Evolutionary conservation across 768 basidiomycete genomes (phyloP).

Genomic region (Trametes maxima): DNA sequence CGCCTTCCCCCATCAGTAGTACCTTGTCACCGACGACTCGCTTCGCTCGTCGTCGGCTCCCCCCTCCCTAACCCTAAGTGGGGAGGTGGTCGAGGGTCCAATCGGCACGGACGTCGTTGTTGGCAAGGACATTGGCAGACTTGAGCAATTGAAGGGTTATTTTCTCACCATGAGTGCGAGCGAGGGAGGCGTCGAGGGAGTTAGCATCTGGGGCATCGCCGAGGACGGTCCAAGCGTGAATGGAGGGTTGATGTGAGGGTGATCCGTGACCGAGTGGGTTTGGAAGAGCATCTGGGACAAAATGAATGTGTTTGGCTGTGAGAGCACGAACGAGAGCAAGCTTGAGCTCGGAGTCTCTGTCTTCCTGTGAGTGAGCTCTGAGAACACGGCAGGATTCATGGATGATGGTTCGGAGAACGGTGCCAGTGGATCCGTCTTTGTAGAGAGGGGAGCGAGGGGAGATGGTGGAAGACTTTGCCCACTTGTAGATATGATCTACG

Average conservation of each 20-base stretch:
- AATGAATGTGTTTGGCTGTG: not conserved
- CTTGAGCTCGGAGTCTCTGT: not conserved
- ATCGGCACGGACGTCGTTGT: not conserved
- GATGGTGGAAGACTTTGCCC: not conserved
- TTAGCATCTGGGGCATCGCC: not conserved
- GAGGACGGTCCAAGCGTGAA: not conserved
- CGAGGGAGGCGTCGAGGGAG: not conserved
- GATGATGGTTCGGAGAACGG: not conserved
- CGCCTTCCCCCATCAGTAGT: not conserved
- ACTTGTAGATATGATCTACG: not conserved
- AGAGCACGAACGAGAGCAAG: not conserved
- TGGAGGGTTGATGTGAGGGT: not conserved
- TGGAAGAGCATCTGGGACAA: not conserved
- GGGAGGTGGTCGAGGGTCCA: not conserved
- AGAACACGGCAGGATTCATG: not conserved
- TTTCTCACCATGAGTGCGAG: not conserved
- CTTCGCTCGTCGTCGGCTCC: not conserved
- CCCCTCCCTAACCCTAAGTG: slow-evolving; percentile 1
- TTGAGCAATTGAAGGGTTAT: not conserved
- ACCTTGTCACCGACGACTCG: not conserved
- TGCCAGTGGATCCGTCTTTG: not conserved
- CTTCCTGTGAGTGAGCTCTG: no score
- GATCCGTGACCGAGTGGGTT: not conserved
- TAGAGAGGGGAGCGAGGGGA: not conserved
- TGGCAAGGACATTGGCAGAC: not conserved